Percentiles rank a stretch among this genome's conserved stretches.
phyloP scores from a whole-genome alignment of 805 yeast species.

The Candida hispaniensis region DNA sequence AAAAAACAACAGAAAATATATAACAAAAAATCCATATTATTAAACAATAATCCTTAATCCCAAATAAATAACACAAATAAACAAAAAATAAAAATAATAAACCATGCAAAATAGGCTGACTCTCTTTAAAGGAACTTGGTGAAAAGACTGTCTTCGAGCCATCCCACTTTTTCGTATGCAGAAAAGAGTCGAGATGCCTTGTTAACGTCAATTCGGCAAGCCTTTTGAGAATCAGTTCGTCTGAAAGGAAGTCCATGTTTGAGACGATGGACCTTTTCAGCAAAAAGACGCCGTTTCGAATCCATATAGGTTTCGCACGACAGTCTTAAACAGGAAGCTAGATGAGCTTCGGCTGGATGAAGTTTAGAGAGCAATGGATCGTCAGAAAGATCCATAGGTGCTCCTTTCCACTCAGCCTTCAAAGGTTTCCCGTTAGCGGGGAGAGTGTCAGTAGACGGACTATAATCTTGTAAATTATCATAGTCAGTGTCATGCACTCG shows the following conservation, averaged over 20 bases:
- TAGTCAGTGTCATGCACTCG: conserved; percentile 33
- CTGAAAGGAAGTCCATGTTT: conserved; percentile 68
- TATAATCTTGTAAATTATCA: conserved; percentile 55
- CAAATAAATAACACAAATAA: conserved; percentile 14
- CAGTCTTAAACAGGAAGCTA: conserved; percentile 81
- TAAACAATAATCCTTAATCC: too few species aligned
- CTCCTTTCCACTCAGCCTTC: conserved; percentile 96
- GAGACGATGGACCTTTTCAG: conserved; percentile 74
- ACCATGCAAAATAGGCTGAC: conserved; percentile 3
- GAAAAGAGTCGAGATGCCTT: conserved; percentile 87
- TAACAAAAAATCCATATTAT: too few species aligned
- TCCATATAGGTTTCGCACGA: conserved; percentile 74
- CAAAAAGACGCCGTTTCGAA: conserved; percentile 73
- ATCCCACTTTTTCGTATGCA: conserved; percentile 83
- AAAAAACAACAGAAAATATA: too few species aligned
- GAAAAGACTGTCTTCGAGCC: conserved; percentile 75
- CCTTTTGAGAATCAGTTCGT: conserved; percentile 96
- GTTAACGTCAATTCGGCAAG: conserved; percentile 93
- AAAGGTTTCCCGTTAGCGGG: conserved; percentile 56
- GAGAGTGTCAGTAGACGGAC: conserved; percentile 58
- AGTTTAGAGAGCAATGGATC: conserved; percentile 66
- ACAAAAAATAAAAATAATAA: conserved; percentile 1
- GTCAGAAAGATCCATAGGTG: conserved; percentile 76
- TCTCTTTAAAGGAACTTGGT: conserved; percentile 31
- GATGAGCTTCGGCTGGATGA: conserved; percentile 82